phyloP scores from a whole-genome alignment of 2,329 filamentous ascomycete species.

The Pseudocercospora pini-densiflorae region DNA sequence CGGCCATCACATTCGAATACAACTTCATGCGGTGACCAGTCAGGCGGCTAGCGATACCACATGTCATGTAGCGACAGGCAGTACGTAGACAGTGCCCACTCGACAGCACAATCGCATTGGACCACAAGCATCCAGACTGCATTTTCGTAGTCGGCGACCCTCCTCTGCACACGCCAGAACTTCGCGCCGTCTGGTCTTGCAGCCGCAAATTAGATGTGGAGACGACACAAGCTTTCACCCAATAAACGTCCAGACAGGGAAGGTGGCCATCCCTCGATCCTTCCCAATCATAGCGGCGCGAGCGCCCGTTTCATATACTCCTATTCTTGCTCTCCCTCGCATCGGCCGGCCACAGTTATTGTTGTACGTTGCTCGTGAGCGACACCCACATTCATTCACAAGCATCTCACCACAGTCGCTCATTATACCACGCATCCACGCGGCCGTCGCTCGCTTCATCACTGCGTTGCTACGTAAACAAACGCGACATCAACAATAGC shows the following conservation, averaged over 20 bases:
- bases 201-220: background rate
- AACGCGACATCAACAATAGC: constrained; percentile 1
- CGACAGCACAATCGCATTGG: background rate
- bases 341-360: background rate
- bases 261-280: background rate
- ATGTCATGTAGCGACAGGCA: constrained; percentile 1
- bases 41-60: background rate
- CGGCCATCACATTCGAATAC: constrained; percentile 4
- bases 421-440: constrained; percentile 3
- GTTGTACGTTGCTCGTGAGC: constrained; percentile 3
- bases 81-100: constrained; percentile 1
- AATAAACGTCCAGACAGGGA: background rate
- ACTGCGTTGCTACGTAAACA: constrained; percentile 7
- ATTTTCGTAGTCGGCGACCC: background rate
- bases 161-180: background rate
- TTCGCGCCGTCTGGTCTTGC: background rate
- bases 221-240: background rate
- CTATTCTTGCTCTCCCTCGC: constrained; percentile 7
- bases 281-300: background rate
- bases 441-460: background rate
- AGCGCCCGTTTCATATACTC: constrained; percentile 4
- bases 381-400: constrained; percentile 4
- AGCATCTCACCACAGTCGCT: constrained; percentile 4
- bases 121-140: background rate
- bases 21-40: constrained; percentile 6